Conservation (phyloP, 495 filamentous ascomycete species). For the Poronia punctata region DNA sequence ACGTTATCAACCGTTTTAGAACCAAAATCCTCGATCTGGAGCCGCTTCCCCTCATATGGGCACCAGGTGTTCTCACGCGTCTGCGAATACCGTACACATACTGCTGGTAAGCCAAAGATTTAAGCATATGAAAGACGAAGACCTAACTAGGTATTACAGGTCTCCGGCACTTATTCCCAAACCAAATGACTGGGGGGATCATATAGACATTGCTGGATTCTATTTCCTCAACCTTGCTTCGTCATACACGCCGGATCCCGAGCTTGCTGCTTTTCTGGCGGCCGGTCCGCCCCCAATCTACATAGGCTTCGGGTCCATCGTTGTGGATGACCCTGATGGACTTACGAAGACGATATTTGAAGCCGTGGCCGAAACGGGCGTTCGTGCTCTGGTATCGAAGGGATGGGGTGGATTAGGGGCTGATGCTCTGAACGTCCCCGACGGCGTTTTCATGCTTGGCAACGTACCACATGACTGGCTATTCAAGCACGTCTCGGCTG, state of each 20-base stretch:
- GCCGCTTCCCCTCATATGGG: conserved; percentile 58
- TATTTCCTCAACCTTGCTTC: conserved; percentile 61
- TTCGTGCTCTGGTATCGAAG: conserved; percentile 69
- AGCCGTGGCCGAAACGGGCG: conserved; percentile 56
- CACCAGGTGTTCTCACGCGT: conserved; percentile 55
- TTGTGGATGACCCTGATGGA: conserved; percentile 63
- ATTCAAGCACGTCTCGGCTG: conserved; percentile 65
- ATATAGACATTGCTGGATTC: conserved; percentile 69
- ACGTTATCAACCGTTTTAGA: conserved; percentile 67
- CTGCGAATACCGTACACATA: conserved; percentile 72
- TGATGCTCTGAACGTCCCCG: conserved; percentile 51
- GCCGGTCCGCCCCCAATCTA: conserved; percentile 66
- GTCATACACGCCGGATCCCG: conserved; percentile 55
- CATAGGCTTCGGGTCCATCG: conserved; percentile 78
- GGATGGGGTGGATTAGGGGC: conserved; percentile 74
- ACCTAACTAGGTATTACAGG: conserved; percentile 33
- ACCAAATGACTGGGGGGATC: conserved; percentile 64
- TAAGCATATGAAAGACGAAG: neutral
- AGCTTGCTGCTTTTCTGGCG: conserved; percentile 57
- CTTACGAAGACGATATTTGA: conserved; percentile 64
- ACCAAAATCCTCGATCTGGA: conserved; percentile 59
- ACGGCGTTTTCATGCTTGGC: conserved; percentile 69
- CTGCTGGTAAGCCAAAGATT: conserved; percentile 50
- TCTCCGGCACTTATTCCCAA: conserved; percentile 73
- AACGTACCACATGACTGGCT: conserved; percentile 81